Evolutionary conservation across 441 rosid genomes (phyloP).

Genomic region (Corymbia calophylla): DNA sequence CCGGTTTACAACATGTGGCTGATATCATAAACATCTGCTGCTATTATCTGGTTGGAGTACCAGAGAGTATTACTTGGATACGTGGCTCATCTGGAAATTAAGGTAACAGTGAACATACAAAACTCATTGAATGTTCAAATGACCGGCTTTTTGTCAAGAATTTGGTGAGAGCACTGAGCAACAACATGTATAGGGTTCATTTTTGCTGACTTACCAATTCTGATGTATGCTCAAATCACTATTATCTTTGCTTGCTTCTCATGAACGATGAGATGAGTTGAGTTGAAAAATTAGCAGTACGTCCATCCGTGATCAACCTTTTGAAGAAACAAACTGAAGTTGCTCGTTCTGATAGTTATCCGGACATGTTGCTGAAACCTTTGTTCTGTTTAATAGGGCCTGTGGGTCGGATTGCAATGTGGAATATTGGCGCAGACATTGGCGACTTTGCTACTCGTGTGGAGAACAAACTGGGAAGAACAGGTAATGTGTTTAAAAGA

Average conservation of each 20-base stretch:
- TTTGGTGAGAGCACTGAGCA: neutral
- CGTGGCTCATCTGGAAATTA: conserved; percentile 3
- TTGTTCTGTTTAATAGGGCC: conserved; percentile 3
- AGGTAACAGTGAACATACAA: conserved; percentile 3
- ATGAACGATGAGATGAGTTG: neutral
- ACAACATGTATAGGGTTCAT: neutral
- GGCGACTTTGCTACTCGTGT: conserved; percentile 4
- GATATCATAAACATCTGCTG: conserved; percentile 16
- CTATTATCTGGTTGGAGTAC: conserved; percentile 19
- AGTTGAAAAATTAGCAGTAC: neutral
- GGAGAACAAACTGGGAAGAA: conserved; percentile 21
- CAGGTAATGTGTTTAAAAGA: conserved; percentile 2
- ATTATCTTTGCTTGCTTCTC: neutral
- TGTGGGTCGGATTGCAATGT: conserved; percentile 24
- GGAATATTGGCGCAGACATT: conserved; percentile 11
- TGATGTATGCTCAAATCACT: neutral
- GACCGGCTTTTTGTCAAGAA: neutral
- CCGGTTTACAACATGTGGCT: conserved; percentile 11
- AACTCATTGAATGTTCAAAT: neutral
- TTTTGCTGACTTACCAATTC: neutral
- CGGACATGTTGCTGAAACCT: neutral
- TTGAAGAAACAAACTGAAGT: neutral
- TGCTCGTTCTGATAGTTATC: too few relatives aligned
- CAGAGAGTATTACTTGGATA: conserved; percentile 15
- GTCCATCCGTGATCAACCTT: neutral